These are phyloP conservation scores for Fusarium sp. DNA, from an alignment of 2,329 filamentous ascomycete genomes.

Conservation along the genomic window DNA sequence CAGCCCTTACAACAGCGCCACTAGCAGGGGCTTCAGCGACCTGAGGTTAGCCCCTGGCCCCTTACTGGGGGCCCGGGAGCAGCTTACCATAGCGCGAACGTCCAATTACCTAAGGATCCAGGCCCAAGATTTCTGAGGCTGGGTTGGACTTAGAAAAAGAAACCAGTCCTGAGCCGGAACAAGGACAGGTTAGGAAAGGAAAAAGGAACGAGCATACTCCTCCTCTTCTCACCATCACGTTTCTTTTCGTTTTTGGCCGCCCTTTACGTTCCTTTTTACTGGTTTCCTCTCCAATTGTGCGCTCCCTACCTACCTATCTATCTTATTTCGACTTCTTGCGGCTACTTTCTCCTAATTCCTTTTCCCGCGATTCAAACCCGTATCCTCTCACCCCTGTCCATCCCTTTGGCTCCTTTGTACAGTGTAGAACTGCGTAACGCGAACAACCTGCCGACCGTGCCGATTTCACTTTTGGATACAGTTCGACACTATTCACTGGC, in stretches of 20 bases:
- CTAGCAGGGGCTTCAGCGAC: conserved; percentile 36
- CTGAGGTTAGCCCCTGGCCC: conserved; percentile 38
- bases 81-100: conserved; percentile 16
- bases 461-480: conserved; percentile 39
- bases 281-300: conserved; percentile 22
- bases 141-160: conserved; percentile 22
- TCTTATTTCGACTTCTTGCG: conserved; percentile 23
- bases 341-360: conserved; percentile 25
- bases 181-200: conserved; percentile 25
- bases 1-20: conserved; percentile 18
- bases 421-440: conserved; percentile 39
- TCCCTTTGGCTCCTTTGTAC: conserved; percentile 42
- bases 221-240: conserved; percentile 37
- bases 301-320: conserved; percentile 28
- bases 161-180: conserved; percentile 32
- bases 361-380: conserved; percentile 28
- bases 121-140: conserved; percentile 32
- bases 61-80: conserved; percentile 31
- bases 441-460: conserved; percentile 45
- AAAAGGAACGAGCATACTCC: conserved; percentile 41
- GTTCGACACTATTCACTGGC: conserved; percentile 20
- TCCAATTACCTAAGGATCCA: conserved; percentile 34
- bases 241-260: conserved; percentile 40
- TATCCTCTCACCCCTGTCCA: conserved; percentile 24
- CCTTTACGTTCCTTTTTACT: conserved; percentile 36